Conservation (phyloP, 1,284 basidiomycete species). For the Cryptococcus deneoformans region DNA sequence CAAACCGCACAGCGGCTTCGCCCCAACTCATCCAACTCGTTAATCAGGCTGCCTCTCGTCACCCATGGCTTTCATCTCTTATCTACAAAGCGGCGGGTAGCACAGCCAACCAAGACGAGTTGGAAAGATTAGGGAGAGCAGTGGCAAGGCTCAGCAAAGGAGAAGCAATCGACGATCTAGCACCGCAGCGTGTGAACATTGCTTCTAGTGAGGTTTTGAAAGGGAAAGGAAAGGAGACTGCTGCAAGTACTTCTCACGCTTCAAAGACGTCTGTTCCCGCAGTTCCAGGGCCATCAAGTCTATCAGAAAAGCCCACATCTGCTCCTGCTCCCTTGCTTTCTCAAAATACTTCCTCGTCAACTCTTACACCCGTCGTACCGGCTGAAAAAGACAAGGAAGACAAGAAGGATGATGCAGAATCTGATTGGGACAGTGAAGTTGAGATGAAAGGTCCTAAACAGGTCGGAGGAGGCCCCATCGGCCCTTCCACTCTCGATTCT, state of each 20-base stretch:
- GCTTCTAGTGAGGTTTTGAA: background rate
- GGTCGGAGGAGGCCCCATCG: conserved; percentile 33
- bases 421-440: conserved; percentile 29
- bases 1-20: conserved; percentile 9
- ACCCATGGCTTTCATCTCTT: conserved; percentile 41
- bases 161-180: conserved; percentile 21
- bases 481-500: background rate
- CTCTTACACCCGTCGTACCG: background rate
- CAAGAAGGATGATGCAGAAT: conserved; percentile 7
- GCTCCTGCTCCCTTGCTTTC: background rate
- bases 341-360: background rate
- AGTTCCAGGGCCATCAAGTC: background rate
- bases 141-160: conserved; percentile 38
- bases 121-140: conserved; percentile 39
- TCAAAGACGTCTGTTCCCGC: background rate
- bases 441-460: conserved; percentile 37
- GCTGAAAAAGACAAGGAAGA: background rate
- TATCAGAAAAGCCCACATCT: background rate
- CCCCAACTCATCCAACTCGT: conserved; percentile 39
- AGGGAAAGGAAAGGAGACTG: background rate
- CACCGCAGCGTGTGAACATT: background rate
- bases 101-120: conserved; percentile 41
- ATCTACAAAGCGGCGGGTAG: conserved; percentile 48
- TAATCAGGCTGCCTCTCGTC: conserved; percentile 38
- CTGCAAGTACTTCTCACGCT: background rate